These are phyloP conservation scores for Gillenia trifoliata DNA, from an alignment of 306 rosid species.

Conservation along the genomic window DNA sequence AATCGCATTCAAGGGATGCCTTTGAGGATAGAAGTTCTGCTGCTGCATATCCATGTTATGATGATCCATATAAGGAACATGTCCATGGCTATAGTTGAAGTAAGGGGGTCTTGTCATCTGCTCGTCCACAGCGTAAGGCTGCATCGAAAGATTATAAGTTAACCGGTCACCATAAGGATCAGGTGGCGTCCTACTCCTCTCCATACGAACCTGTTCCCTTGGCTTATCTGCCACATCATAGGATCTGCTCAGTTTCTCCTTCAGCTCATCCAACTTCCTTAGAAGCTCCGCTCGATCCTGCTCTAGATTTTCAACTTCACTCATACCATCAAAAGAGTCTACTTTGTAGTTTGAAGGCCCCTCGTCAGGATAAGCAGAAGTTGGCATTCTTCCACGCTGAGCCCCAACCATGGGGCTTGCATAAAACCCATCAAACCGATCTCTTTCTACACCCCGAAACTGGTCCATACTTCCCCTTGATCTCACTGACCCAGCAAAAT, in stretches of 20 bases:
- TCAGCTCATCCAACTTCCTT: conserved; percentile 41
- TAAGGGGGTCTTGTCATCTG: conserved; percentile 19
- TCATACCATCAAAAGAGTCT: conserved; percentile 13
- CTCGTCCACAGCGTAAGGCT: conserved; percentile 22
- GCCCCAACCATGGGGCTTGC: conserved; percentile 13
- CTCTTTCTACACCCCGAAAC: conserved; percentile 24
- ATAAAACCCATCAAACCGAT: conserved; percentile 16
- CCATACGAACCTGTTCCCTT: conserved; percentile 12
- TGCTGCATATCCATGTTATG: conserved; percentile 22
- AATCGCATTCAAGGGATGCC: conserved; percentile 21
- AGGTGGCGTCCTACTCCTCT: conserved; percentile 25
- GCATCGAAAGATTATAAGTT: conserved; percentile 20
- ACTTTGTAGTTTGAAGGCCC: conserved; percentile 35
- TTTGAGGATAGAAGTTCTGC: conserved; percentile 23
- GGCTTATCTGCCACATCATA: conserved; percentile 30
- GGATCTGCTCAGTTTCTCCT: conserved; percentile 33
- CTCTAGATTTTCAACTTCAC: conserved; percentile 20
- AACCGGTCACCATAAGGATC: conserved; percentile 22
- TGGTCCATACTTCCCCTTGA: conserved; percentile 14
- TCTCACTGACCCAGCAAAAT: conserved; percentile 16
- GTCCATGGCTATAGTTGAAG: conserved; percentile 9
- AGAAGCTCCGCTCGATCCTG: conserved; percentile 34
- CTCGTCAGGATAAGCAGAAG: conserved; percentile 24
- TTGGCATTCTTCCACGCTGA: conserved; percentile 22
- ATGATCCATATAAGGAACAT: conserved; percentile 15